A percentile compares a stretch with the other conserved stretches of the same genome.
Evolutionary conservation across 768 basidiomycete genomes (phyloP).

Genomic region (Mycena latifolia): DNA sequence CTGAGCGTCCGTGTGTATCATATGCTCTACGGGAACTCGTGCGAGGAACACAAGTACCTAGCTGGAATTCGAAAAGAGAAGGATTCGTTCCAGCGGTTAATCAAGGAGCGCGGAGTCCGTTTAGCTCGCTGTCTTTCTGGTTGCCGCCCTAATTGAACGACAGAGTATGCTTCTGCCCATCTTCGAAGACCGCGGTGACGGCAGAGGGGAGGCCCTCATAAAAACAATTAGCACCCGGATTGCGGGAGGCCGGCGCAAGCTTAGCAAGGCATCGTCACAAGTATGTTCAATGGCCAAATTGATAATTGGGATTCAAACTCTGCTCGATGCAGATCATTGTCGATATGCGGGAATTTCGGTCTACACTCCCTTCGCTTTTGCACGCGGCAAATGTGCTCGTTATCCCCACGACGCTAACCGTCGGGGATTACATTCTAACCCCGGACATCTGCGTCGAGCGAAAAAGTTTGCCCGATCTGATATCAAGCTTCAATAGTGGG

Average conservation of each 20-base stretch:
- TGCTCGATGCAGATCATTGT: slow-evolving; percentile 87
- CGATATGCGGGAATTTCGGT: slow-evolving; percentile 97
- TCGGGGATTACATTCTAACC: slow-evolving; percentile 96
- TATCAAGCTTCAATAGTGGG: slow-evolving; percentile 95
- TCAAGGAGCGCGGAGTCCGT: slow-evolving; percentile 91
- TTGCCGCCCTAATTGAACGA: background rate
- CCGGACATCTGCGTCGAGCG: slow-evolving; percentile 97
- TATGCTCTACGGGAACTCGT: slow-evolving; percentile 93
- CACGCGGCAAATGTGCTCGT: slow-evolving; percentile 86
- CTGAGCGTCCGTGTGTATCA: slow-evolving; percentile 92
- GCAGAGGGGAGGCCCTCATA: slow-evolving; percentile 70
- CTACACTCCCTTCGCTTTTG: slow-evolving; percentile 89
- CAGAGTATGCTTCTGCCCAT: slow-evolving; percentile 91
- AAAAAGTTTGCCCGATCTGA: slow-evolving; percentile 93
- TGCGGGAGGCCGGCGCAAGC: slow-evolving; percentile 85
- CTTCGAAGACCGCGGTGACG: slow-evolving; percentile 64
- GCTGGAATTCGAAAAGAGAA: slow-evolving; percentile 92
- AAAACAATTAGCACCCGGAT: slow-evolving; percentile 87
- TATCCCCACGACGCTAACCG: slow-evolving; percentile 92
- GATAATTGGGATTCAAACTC: no score
- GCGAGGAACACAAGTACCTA: slow-evolving; percentile 96
- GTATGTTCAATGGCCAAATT: slow-evolving; percentile 47
- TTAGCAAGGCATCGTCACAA: slow-evolving; percentile 73
- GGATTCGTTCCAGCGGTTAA: slow-evolving; percentile 91
- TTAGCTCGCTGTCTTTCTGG: background rate